Percentiles rank a stretch among this genome's conserved stretches.
phyloP scores from a whole-genome alignment of 2,329 filamentous ascomycete species.

The Aureobasidium pullulans region DNA sequence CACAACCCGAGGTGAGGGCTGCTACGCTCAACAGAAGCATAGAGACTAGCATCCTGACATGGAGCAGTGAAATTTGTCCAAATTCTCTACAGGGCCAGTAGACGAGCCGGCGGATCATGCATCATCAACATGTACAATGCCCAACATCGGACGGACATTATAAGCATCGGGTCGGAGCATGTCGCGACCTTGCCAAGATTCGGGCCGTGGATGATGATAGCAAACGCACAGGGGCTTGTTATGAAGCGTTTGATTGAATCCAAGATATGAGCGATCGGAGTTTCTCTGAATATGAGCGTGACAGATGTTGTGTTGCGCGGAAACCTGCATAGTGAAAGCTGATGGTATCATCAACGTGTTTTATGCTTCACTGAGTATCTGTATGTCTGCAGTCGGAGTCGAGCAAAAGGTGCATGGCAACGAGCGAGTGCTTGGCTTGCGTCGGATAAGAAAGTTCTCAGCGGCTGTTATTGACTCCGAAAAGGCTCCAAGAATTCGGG shows the following conservation, averaged over 20 bases:
- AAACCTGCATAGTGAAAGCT: too few relatives aligned
- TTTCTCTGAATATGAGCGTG: too few relatives aligned
- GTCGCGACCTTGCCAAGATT: constrained; percentile 4
- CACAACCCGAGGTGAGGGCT: neutral
- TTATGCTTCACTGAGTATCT: too few relatives aligned
- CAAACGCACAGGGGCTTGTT: neutral
- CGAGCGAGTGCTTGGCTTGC: neutral
- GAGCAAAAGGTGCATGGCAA: neutral
- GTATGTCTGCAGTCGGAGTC: too few relatives aligned
- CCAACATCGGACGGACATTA: constrained; percentile 9
- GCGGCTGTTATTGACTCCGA: neutral
- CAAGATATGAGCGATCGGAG: too few relatives aligned
- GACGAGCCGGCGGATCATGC: neutral
- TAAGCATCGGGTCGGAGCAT: constrained; percentile 6
- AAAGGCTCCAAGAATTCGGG: neutral
- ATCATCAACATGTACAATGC: neutral
- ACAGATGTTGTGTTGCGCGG: too few relatives aligned
- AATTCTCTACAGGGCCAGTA: neutral
- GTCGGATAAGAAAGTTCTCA: neutral
- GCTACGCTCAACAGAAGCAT: neutral
- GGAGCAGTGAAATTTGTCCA: too few relatives aligned
- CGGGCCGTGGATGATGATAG: neutral
- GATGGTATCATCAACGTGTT: too few relatives aligned
- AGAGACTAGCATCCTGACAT: neutral
- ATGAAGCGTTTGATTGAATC: neutral